These are phyloP conservation scores for Fusarium mexicanum DNA, from an alignment of 2,329 filamentous ascomycete species.

Conservation along the genomic window DNA sequence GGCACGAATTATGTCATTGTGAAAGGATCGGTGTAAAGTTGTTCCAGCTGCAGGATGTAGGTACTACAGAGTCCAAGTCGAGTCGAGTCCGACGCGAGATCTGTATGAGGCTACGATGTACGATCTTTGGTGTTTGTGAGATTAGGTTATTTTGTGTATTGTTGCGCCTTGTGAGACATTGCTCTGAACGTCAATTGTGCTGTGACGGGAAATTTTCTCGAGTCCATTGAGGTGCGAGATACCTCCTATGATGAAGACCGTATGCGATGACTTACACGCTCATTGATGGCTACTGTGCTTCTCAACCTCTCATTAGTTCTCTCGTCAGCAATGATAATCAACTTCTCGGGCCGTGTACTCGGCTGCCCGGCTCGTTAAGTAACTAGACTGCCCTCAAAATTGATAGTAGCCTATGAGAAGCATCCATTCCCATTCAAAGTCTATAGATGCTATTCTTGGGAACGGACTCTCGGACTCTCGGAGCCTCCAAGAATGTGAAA, in stretches of 20 bases:
- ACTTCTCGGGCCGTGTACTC: neutral
- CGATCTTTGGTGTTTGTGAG: neutral
- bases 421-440: neutral
- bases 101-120: neutral
- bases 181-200: neutral
- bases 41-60: constrained; percentile 23
- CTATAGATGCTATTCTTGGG: neutral
- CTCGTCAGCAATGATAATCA: neutral
- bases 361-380: neutral
- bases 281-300: neutral
- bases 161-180: neutral
- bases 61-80: neutral
- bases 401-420: neutral
- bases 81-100: neutral
- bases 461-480: neutral
- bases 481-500: neutral
- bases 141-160: neutral
- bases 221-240: no score
- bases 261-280: neutral
- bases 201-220: accelerated
- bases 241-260: no score
- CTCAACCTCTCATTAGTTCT: neutral
- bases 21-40: constrained; percentile 31
- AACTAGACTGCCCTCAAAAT: neutral
- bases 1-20: constrained; percentile 34